Percentiles rank a stretch among this genome's conserved stretches.
These are phyloP conservation scores for Xylariaceae sp. DNA, from an alignment of 2,329 filamentous ascomycete genomes.

Conservation along the genomic window DNA sequence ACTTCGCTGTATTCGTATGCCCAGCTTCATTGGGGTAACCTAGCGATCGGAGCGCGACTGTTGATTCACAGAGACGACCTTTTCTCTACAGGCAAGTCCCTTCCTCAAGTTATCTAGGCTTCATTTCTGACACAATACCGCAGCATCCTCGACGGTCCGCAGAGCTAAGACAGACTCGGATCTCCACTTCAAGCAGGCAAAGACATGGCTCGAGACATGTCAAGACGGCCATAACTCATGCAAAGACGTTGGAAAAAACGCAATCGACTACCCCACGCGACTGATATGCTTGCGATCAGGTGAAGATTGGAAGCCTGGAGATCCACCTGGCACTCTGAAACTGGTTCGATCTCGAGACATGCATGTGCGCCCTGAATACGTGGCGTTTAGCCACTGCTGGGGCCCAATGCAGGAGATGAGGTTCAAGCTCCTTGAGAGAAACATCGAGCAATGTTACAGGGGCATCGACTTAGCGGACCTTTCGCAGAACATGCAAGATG, in stretches of 20 bases:
- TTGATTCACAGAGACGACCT: not conserved
- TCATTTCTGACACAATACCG: too few species aligned
- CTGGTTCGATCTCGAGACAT: not conserved
- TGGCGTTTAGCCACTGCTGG: constrained; percentile 5
- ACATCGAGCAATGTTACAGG: not conserved
- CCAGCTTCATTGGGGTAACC: not conserved
- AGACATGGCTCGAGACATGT: constrained; percentile 1
- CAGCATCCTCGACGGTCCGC: not conserved
- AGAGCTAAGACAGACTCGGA: not conserved
- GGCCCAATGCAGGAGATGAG: not conserved
- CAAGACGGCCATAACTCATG: not conserved
- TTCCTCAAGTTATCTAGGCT: not conserved
- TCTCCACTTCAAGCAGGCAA: constrained; percentile 1
- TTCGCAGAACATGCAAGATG: not conserved
- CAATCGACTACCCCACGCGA: too few species aligned
- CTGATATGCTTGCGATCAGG: too few species aligned
- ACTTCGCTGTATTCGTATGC: constrained; percentile 2
- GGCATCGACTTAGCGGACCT: not conserved
- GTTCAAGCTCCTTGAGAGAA: constrained; percentile 2
- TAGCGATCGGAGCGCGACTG: not conserved
- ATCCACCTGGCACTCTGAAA: not conserved
- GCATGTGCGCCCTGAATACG: constrained; percentile 1
- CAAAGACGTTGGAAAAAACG: not conserved
- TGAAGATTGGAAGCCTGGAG: too few species aligned
- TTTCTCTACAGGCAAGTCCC: not conserved